Base-by-base conservation (phyloP, 2,329 filamentous ascomycete genomes). In the Aspergillus persii region DNA sequence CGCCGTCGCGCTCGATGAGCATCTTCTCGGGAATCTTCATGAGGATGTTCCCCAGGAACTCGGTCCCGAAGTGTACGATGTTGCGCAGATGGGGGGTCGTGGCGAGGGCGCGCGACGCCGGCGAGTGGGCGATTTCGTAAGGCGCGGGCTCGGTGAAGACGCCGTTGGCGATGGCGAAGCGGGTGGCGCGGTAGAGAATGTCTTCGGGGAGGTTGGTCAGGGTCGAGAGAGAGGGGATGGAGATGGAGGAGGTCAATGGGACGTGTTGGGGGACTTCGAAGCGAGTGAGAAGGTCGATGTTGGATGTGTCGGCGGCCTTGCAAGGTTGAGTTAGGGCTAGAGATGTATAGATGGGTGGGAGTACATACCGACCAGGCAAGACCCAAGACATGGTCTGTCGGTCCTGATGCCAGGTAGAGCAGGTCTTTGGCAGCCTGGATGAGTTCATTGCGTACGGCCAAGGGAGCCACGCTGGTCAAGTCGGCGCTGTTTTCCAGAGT, bases 111-210 rank as follows among this genome's bases (percentile, higher is more conserved):
- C 77, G 78, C 1, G 84, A 86, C 1, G 79, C 77, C 0, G 83
- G 80, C 2, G 83, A 85, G 67, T 88, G 86, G 3, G 79, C 79
- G 60, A 87, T 80, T 1, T 78, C 61, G 1, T 81, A 80, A 0
- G 81, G 80, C 3, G 69, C 68, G 0, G 81, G 78, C 63, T 87
- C 84, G 46, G 74, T 68, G 70, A 88, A 86, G 59, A 87, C 77
- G 9, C 76, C 73, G 62, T 80, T 82, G 11, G 83, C 85, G 78
- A 86, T 86, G 46, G 80, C 83, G 68, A 85, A 80, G 8, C 84
- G 81, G 30, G 85, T 70, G 7, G 83, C 72, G 49, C 54, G 65
- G 27, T 69, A 64, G 8, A 76, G 62, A 2, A 61, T 63, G 0
- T 54, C 23, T 27, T 71, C 66, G 3, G 65, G 57, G 7, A 77